Percentiles rank a stretch among this genome's conserved stretches.
Conservation (phyloP, 2,329 filamentous ascomycete species). For the Domatiomyces catenatus region DNA sequence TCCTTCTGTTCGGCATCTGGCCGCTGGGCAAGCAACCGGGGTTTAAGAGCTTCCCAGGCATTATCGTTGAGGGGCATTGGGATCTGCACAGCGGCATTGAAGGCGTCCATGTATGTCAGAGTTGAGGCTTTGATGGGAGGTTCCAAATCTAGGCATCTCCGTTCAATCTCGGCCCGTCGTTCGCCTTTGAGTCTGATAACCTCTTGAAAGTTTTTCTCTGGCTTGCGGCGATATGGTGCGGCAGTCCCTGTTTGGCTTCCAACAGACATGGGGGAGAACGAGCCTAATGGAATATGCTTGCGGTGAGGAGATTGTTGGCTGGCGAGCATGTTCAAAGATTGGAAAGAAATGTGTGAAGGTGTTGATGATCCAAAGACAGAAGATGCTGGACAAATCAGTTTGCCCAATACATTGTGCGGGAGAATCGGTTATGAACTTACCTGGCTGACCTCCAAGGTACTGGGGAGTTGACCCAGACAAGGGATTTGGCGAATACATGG, state of each 20-base stretch:
- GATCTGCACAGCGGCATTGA: constrained; percentile 58
- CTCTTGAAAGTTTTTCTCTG: not conserved
- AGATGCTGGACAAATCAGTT: not conserved
- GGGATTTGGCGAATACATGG: not conserved
- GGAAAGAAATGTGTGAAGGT: not conserved
- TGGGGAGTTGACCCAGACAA: not conserved
- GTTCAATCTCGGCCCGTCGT: constrained; percentile 56
- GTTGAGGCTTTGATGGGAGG: constrained; percentile 50
- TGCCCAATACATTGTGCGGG: not conserved
- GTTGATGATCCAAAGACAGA: not conserved
- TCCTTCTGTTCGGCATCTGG: constrained; percentile 46
- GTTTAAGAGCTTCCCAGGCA: constrained; percentile 54
- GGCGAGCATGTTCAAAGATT: not conserved
- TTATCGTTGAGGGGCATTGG: constrained; percentile 51
- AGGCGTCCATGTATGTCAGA: constrained; percentile 55
- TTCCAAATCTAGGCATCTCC: constrained; percentile 48
- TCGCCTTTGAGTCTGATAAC: constrained; percentile 23
- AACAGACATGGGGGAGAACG: not conserved
- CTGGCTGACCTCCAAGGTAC: not conserved
- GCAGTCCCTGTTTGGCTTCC: not conserved
- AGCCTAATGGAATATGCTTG: not conserved
- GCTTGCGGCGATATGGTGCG: not conserved
- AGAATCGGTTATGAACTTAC: not conserved
- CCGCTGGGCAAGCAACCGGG: constrained; percentile 51
- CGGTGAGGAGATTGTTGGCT: not conserved